Evolutionary conservation across 2,329 filamentous ascomycete genomes (phyloP), one percentile per base, ranked within the genome.

Genomic region (Phoma herbarum): DNA sequence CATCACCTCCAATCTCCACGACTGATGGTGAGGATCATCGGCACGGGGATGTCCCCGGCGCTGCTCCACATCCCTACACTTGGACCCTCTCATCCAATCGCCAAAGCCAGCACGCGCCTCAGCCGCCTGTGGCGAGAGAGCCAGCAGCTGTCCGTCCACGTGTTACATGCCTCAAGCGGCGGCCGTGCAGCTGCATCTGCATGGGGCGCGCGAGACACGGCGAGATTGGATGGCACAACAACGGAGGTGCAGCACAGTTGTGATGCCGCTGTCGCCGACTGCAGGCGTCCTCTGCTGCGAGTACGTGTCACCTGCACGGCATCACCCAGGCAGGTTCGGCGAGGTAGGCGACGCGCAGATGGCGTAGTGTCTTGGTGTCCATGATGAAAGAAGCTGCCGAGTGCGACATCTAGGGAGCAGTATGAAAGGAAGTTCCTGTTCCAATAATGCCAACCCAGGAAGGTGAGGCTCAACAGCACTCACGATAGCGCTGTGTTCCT

Each of bases 261-360:
- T 16, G 41, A 33, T 50, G 39, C 50, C 52, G 52, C 51, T 51
- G 54, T 61, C 60, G 60, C 57, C 60, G 56, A 52, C 59, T 53
- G 56, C 56, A 51, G 57, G 48, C 60, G 61, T 54, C 57, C 50
- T 60, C 59, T 67, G 50, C 58, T 57, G 49, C 48, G 50, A 59
- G 63, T 61, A 65, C 65, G 67, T 69, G 66, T 65, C 67, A 66
- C 60, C 62, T 63, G 65, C 61, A 56, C 53, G 18, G 50, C 31
- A 35, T 28, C 45, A 49, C 41, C 39, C 43, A 61, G 56, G 65
- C 62, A 69, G 54, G 64, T 65, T 42, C 58, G 55, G 62, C 67
- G 65, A 66, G 60, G 41, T 22, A 52, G 49, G 48, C 48, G n/a
- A 49, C 37, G 58, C 42, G 62, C 47, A 52, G 57, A 47, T 29